Evolutionary conservation across 1,284 basidiomycete species (phyloP), one percentile per base, ranked within the genome.

Genomic region (Pseudozyma sp.): DNA sequence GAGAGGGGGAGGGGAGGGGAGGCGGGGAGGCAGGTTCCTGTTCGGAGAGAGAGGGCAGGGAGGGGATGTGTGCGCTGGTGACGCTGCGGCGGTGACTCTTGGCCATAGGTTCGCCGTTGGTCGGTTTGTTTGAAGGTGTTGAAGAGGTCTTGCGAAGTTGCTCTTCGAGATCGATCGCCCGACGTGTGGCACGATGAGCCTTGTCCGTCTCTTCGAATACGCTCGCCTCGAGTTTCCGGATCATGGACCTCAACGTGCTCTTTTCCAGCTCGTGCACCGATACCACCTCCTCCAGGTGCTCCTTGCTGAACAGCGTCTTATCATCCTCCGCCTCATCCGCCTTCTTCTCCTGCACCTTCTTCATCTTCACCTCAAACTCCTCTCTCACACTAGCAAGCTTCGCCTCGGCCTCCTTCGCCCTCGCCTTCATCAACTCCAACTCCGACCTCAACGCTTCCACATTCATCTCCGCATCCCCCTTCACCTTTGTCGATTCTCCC

Each of bases 151-250:
- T 24, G 6, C 57, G 39, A 16, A 65, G 31, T 45, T 14, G 35
- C 31, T 78, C 75, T 57, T 81, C 77, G 33, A 80, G 37, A 51
- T 80, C 77, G 19, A 69, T 59, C 9, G 67, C 77, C 39, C 49
- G 42, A 7, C 64, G 19, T n/a, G 57, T 57, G 7, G 75, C 72
- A 37, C 64, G 59, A 60, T 78, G 75, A 14, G 71, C 68, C n/a
- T 57, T 54, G 10, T 79, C 78, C 34, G 62, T 67, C 59, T 78
- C 76, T 19, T 78, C 79, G 52, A 80, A 81, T 42, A 79, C 51
- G 7, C 53, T 43, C 31, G 69, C 67, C 48, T 81, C 79, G 40
- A 81, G 50, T 48, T 76, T 78, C 6, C 79, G 64, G 8, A 81
- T 63, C 54, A 77, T 68, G 29, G 69, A 72, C 13, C 79, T 49